These are phyloP conservation scores for Hygrophorus pudorinus DNA, from an alignment of 768 basidiomycete genomes.

Conservation along the genomic window DNA sequence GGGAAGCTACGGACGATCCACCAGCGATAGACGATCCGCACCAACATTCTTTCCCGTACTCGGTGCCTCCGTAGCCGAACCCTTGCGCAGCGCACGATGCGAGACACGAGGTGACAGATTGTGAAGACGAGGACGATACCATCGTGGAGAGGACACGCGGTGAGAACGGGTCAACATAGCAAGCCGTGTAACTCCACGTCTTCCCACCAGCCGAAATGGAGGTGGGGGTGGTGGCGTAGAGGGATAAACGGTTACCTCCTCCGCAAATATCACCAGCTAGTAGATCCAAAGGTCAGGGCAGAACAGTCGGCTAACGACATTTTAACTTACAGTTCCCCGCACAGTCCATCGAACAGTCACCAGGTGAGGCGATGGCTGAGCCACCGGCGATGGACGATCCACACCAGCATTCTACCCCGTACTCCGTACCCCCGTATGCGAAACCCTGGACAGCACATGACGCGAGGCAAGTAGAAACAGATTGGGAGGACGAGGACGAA, in stretches of 20 bases:
- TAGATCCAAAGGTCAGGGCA: background rate
- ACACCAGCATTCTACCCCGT: constrained; percentile 5
- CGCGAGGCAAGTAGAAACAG: background rate
- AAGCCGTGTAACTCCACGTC: background rate
- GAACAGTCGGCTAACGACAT: background rate
- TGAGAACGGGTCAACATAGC: background rate
- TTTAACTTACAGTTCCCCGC: background rate
- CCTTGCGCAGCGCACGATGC: constrained; percentile 17
- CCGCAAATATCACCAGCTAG: background rate
- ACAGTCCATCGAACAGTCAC: constrained; percentile 1
- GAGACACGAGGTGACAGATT: constrained; percentile 21
- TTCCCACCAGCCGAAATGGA: background rate
- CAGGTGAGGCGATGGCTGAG: background rate
- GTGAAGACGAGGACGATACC: constrained; percentile 2
- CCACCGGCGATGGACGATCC: background rate
- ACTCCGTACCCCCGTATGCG: constrained; percentile 5
- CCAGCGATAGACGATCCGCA: no score
- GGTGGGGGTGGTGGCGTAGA: background rate
- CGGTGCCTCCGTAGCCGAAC: constrained; percentile 18
- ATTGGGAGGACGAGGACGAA: constrained; percentile 2
- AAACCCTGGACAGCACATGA: constrained; percentile 2
- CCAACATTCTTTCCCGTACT: no score
- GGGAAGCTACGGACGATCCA: no score
- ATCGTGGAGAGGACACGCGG: background rate
- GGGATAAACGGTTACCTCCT: background rate